Evolutionary conservation across 345 rosid species (phyloP), one percentile per base, ranked within the genome.

Genomic region (Noccaea bulbosa): DNA sequence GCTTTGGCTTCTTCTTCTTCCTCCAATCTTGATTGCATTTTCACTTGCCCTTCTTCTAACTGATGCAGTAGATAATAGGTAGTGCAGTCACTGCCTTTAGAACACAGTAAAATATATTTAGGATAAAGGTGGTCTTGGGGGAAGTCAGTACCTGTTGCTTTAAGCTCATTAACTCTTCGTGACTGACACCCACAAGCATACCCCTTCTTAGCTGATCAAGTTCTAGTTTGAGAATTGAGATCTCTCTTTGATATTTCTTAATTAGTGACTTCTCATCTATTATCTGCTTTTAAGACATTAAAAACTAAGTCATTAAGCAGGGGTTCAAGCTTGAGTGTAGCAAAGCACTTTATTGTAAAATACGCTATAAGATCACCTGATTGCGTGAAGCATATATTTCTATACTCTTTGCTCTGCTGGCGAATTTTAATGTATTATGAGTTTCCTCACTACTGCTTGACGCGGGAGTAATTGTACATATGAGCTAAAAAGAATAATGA

Each of bases 1-100:
- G 94, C 98, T 81, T 95, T 95, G 68, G 98, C 99, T 82, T 95
- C 99, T 80, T 95, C 99, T 82, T 95, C 99, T 77, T 95, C 99
- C 84, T 95, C 98, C 81, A 95, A 79, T 78, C 99, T 88, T 43
- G 99, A 88, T 64, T 92, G 99, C 99, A 95, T 90, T 87, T 92
- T 95, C 76, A 92, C 97, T 82, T 95, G 99, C 76, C 99, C 99
- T 80, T 92, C 99, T 82, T 95, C 98, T 81, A 95, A 75, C 99
- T 95, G 73, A 75, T 57, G 46, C 55, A 55, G 11, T 27, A 62
- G 73, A 60, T 8, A 39, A 58, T 57, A 65, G 62, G n/a, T 76
- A 15, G 33, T 15, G 65, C 58, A 57, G 35, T 58, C 56, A 71
- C 14, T 50, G 27, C 47, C 50, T 55, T 43, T 17, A 12, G 34